Evolutionary conservation across 257 asterid genomes (phyloP).

Genomic region (Solanum commersonii): DNA sequence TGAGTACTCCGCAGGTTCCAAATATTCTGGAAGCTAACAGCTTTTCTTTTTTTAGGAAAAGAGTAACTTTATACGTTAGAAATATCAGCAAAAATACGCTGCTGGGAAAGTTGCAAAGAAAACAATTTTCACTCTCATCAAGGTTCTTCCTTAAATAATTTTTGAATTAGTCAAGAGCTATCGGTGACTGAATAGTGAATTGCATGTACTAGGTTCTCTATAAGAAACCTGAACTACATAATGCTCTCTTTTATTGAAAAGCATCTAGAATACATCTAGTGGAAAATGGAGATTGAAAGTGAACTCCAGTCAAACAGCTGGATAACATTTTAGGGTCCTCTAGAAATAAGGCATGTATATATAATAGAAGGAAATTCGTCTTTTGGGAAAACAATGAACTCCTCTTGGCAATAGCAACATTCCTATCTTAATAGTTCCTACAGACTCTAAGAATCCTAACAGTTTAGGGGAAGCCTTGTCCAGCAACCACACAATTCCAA

Average conservation of each 20-base stretch:
- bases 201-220: not conserved
- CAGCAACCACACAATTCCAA: not conserved
- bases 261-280: not conserved
- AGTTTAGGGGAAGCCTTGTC: not conserved
- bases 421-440: not conserved
- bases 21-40: not conserved
- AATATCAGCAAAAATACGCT: not conserved
- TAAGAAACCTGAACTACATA: not conserved
- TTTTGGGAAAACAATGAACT: not conserved
- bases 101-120: not conserved
- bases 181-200: not conserved
- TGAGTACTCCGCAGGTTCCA: not conserved
- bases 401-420: not conserved
- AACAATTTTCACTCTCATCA: not conserved
- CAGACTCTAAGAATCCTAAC: not conserved
- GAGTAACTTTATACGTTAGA: not conserved
- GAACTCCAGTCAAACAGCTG: not conserved
- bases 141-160: not conserved
- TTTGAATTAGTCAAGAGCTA: not conserved
- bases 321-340: not conserved
- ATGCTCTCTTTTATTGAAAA: not conserved
- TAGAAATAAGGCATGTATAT: not conserved
- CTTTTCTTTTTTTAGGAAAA: not conserved
- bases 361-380: not conserved
- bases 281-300: not conserved